Evolutionary conservation across 179 eudicot species (phyloP).

Genomic region (Carnegiea gigantea): DNA sequence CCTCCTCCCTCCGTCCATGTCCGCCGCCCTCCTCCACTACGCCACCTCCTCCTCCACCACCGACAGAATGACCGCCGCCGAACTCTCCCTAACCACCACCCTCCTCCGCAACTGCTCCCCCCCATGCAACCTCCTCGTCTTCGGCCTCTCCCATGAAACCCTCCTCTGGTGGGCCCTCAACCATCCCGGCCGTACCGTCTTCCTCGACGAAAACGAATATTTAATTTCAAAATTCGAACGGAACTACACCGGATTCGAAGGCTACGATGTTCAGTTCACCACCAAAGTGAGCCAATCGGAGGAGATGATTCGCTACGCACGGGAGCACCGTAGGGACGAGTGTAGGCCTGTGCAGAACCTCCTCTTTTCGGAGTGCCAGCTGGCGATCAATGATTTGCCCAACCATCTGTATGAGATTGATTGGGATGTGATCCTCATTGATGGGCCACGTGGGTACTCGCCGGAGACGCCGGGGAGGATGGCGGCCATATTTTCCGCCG

Average conservation of each 20-base stretch:
- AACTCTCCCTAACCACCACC: constrained; percentile 44
- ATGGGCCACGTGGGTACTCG: constrained; percentile 70
- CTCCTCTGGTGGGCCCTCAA: constrained; percentile 73
- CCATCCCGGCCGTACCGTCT: constrained; percentile 57
- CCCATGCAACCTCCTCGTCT: constrained; percentile 61
- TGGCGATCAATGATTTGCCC: constrained; percentile 79
- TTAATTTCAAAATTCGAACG: constrained; percentile 42
- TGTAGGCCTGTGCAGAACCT: constrained; percentile 75
- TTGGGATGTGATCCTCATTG: constrained; percentile 78
- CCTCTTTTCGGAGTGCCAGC: constrained; percentile 70
- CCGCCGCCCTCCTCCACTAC: constrained; percentile 35
- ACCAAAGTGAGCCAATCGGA: constrained; percentile 43
- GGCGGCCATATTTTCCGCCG: constrained; percentile 70
- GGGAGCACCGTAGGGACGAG: constrained; percentile 29
- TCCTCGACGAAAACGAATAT: constrained; percentile 62
- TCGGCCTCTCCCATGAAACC: constrained; percentile 80
- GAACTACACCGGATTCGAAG: constrained; percentile 52
- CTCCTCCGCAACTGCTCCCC: constrained; percentile 40
- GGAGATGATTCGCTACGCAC: constrained; percentile 32
- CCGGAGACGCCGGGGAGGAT: constrained; percentile 60
- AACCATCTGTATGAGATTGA: constrained; percentile 65
- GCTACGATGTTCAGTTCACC: constrained; percentile 69
- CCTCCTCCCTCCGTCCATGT: constrained; percentile 8
- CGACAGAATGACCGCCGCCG: constrained; percentile 42
- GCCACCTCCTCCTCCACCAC: constrained; percentile 46